Base-by-base conservation (phyloP, 257 asterid genomes). In the Solanum chmielewskii region DNA sequence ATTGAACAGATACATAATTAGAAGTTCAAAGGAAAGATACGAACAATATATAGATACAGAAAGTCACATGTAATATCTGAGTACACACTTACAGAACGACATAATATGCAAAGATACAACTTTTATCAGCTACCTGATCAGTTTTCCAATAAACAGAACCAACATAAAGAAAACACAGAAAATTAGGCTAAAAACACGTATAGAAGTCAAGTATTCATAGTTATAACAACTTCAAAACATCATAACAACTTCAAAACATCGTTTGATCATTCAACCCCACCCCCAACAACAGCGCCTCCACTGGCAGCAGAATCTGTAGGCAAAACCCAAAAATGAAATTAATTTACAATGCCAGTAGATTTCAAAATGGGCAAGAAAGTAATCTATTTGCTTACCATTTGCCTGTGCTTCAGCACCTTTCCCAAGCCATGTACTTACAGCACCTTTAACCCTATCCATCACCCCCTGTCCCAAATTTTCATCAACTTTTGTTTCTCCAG, bases 391-490 rank as follows among this genome's bases (percentile, higher is more conserved):
- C 68, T 86, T 73, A 86, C 88, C 88, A 52, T 73, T 73, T 86
- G 59, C 88, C 73, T 91, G 89, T 39, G 88, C 47, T 14, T 93
- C 93, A 9, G 16, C 59, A 41, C 92, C 92, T 92, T 91, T 92
- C 15, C 94, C 90, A 2, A 93, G 89, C 99, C 98, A 96, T 25
- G 92, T 88, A 49, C 90, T 83, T 2, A 95, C 93, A 0, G 95
- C 94, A 3, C 90, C 95, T 86, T 89, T 94, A 5, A 96, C 47
- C 88, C 88, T 87, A 78, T 90, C 93, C 87, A 92, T 93, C 64
- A 93, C 89, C 3, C 94, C 90, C 1, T 90, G 91, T 13, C 93
- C 95, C 3, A 89, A 29, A 66, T 90, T 87, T 88, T 92, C 94
- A 1, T 78, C 84, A 45, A 27, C 25, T 25, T 45, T 35, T 15